Evolutionary conservation across 2,329 filamentous ascomycete species (phyloP).

Genomic region (Aspergillus novofumigatus): DNA sequence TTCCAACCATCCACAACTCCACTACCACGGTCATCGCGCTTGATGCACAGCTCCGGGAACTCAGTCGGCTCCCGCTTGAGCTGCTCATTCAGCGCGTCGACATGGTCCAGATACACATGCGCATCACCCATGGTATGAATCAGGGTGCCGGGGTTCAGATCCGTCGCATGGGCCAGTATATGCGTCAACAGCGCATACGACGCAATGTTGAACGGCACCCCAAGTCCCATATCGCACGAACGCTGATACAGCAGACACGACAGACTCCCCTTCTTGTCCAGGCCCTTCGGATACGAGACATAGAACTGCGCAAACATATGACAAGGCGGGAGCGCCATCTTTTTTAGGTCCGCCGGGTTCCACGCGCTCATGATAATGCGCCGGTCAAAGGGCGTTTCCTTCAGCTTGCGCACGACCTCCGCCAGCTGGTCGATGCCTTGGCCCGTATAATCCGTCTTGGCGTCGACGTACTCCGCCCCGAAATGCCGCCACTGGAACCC

Average conservation of each 20-base stretch:
- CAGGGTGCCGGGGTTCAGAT: conserved; percentile 77
- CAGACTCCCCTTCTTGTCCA: conserved; percentile 61
- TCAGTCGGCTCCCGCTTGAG: conserved; percentile 71
- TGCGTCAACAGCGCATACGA: conserved; percentile 90
- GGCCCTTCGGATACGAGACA: conserved; percentile 63
- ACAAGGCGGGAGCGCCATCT: conserved; percentile 90
- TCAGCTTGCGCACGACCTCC: conserved; percentile 82
- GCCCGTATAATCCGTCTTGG: conserved; percentile 75
- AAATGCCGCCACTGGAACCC: conserved; percentile 99
- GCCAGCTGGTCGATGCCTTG: conserved; percentile 91
- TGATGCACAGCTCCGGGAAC: conserved; percentile 76
- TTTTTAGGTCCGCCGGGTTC: conserved; percentile 81
- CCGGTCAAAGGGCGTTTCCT: conserved; percentile 78
- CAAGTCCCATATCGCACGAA: conserved; percentile 93
- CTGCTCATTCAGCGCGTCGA: conserved; percentile 80
- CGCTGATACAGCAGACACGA: conserved; percentile 91
- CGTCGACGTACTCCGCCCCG: conserved; percentile 80
- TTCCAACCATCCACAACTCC: conserved; percentile 94
- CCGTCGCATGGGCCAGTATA: conserved; percentile 86
- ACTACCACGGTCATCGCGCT: conserved; percentile 61
- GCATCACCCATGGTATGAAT: conserved; percentile 97
- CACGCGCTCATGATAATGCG: conserved; percentile 88
- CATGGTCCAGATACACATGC: conserved; percentile 92
- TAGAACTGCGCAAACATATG: conserved; percentile 99
- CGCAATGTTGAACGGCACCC: conserved; percentile 96